Evolutionary conservation across 1,284 basidiomycete species (phyloP), one percentile per base, ranked within the genome.

Genomic region (Cryptococcus sp.): DNA sequence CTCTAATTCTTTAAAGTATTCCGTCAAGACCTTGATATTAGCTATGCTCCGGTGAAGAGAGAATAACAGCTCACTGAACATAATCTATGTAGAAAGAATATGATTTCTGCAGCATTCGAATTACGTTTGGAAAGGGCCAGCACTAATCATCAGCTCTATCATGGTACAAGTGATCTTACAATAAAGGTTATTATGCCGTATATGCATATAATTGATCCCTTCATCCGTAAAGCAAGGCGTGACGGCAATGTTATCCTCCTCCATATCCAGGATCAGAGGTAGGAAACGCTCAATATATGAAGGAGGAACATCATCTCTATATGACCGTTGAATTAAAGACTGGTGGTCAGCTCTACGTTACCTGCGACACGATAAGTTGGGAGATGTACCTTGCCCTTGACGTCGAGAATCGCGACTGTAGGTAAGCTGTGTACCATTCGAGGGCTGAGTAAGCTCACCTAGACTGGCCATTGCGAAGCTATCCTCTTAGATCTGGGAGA

Each of bases 1-100:
- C 75, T 99, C 96, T 18, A 98, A 83, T 74, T 98, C 93, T 76
- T 98, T 98, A 80, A 99, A 98, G 81, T 98, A 99, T 72, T 98
- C 96, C 49, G 94, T 83, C 48, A 98, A 81, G 7, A 96, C 90
- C 71, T 89, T 83, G 81, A 82, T 14, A 44, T 45, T 37, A 48
- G 41, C 19, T 22, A 16, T 41, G 18, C 23, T 43, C 39, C 11
- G 9, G 13, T 32, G 14, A 18, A 7, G 22, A 21, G n/a, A 47
- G 7, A 11, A 18, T 31, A 14, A 7, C 18, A 39, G 16, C 74
- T 43, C 49, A 82, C 81, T 22, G 78, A 78, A 14, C 80, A 80
- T 44, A 99, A 81, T 48, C 93, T 86, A 77, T 98, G 96, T 18
- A 98, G 82, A 80, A 98, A 98, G 61, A 97, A 84, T 74, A 98